These are phyloP conservation scores for Fusarium zealandicum DNA, from an alignment of 2,329 filamentous ascomycete genomes.

Conservation along the genomic window DNA sequence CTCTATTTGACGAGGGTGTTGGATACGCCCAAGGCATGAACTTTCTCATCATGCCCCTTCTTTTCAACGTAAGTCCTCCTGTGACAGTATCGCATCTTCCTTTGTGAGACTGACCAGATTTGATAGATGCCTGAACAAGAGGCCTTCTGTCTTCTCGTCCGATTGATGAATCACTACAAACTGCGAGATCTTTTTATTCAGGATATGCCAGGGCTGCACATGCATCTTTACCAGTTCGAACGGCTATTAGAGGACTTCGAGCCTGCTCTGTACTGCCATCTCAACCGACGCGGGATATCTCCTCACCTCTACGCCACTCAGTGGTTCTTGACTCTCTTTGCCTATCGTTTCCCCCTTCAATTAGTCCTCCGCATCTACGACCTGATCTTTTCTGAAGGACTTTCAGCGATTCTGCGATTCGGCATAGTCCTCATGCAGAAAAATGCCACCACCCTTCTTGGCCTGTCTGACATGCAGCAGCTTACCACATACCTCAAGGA, in stretches of 20 bases:
- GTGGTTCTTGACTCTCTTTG: constrained; percentile 99
- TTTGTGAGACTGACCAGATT: constrained; percentile 14
- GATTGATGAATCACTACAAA: constrained; percentile 95
- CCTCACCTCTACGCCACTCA: constrained; percentile 96
- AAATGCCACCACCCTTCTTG: constrained; percentile 79
- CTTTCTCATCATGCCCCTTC: constrained; percentile 92
- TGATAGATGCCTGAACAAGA: constrained; percentile 91
- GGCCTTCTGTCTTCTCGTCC: constrained; percentile 90
- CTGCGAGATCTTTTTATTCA: constrained; percentile 91
- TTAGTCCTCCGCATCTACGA: constrained; percentile 97
- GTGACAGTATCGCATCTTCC: no score
- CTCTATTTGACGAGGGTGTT: constrained; percentile 90
- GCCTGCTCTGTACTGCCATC: constrained; percentile 92
- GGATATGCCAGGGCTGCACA: constrained; percentile 95
- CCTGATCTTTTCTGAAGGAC: constrained; percentile 88
- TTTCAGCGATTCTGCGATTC: constrained; percentile 93
- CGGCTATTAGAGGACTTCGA: constrained; percentile 91
- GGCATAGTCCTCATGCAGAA: constrained; percentile 96
- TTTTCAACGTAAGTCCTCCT: constrained; percentile 79
- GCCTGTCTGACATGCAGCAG: constrained; percentile 88
- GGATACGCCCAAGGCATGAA: constrained; percentile 99
- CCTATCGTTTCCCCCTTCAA: constrained; percentile 95
- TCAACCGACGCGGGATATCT: constrained; percentile 85
- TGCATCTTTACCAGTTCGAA: constrained; percentile 94
- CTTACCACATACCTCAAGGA: constrained; percentile 93